Conservation (phyloP, 768 basidiomycete species). For the Pleurotus tuber-regium region DNA sequence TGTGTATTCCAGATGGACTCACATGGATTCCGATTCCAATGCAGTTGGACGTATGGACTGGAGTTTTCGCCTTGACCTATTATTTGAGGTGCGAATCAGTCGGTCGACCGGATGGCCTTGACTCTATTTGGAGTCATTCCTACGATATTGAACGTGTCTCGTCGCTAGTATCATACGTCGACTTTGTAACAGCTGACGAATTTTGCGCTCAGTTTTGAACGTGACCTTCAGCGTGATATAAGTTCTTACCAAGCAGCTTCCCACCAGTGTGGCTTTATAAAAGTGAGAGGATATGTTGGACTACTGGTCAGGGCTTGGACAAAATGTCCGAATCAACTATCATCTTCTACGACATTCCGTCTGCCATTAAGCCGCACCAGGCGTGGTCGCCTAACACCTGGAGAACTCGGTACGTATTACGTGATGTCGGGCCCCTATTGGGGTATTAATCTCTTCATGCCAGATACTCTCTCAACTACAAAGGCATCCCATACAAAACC, state of each 20-base stretch:
- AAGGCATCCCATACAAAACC: constrained; percentile 31
- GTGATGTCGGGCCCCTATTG: not conserved
- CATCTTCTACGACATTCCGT: constrained; percentile 44
- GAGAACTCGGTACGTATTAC: constrained; percentile 36
- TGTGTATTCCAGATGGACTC: too few species aligned
- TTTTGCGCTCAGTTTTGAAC: not conserved
- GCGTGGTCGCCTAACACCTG: constrained; percentile 47
- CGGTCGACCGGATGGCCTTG: too few species aligned
- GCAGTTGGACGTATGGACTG: too few species aligned
- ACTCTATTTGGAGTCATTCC: too few species aligned
- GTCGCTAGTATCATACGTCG: too few species aligned
- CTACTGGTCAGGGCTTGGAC: too few species aligned
- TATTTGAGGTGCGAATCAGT: too few species aligned
- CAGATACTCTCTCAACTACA: constrained; percentile 19
- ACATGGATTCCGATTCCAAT: too few species aligned
- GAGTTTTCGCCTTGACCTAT: too few species aligned
- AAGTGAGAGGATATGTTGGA: too few species aligned
- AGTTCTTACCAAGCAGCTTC: constrained; percentile 11
- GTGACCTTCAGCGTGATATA: not conserved
- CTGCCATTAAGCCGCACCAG: constrained; percentile 20
- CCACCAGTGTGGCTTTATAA: not conserved
- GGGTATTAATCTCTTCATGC: not conserved
- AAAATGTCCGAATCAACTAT: constrained; percentile 20
- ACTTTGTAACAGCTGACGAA: not conserved
- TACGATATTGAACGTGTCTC: too few species aligned